Percentiles rank a stretch among this genome's conserved stretches.
Conservation (phyloP, 1,284 basidiomycete species). For the Schizophyllum amplum region DNA sequence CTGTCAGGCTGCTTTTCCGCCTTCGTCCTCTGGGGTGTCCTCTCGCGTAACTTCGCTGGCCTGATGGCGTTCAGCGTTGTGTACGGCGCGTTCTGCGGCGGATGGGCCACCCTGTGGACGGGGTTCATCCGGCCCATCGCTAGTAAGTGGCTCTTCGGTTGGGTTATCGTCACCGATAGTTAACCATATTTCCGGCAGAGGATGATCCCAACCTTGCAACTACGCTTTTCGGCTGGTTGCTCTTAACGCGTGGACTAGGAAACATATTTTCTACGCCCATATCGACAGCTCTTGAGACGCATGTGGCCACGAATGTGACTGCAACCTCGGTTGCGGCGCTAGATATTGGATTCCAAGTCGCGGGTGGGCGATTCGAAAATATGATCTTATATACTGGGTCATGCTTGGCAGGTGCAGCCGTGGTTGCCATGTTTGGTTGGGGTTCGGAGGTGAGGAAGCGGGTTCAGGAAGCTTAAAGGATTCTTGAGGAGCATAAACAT, state of each 20-base stretch:
- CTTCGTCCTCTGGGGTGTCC: conserved; percentile 32
- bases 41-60: conserved; percentile 25
- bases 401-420: conserved; percentile 27
- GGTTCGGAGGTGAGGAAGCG: not conserved
- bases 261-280: conserved; percentile 33
- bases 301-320: not conserved
- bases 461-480: too few species aligned
- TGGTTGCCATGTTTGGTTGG: conserved; percentile 21
- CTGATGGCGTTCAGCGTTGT: conserved; percentile 25
- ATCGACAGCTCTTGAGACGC: not conserved
- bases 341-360: conserved; percentile 23
- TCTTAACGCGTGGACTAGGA: conserved; percentile 31
- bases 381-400: conserved; percentile 28
- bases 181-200: not conserved
- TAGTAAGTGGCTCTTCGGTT: conserved; percentile 12
- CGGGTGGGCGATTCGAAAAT: conserved; percentile 23
- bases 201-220: conserved; percentile 24
- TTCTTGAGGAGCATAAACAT: too few species aligned
- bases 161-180: not conserved
- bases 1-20: conserved; percentile 22
- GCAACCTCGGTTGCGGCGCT: not conserved
- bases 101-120: conserved; percentile 29
- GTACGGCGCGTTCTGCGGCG: conserved; percentile 27
- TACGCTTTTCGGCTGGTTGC: conserved; percentile 29
- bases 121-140: conserved; percentile 24